Base-by-base conservation (phyloP, 306 rosid species). In the Gillenia trifoliata region DNA sequence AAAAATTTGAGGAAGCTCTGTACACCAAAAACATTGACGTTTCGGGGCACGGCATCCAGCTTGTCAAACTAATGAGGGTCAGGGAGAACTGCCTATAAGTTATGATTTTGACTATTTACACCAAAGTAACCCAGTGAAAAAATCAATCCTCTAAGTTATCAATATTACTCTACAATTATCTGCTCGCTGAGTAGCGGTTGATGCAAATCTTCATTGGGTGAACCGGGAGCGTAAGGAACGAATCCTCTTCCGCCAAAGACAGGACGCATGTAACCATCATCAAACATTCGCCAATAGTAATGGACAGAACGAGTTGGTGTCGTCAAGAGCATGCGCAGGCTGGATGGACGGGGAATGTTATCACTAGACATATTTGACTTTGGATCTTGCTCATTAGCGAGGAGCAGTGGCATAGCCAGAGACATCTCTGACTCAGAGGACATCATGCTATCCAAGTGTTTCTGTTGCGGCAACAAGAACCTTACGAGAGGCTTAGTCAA, bases 161-260 rank as follows among this genome's bases (percentile, higher is more conserved):
- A 70, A 2, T 25, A 57, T 26, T 33, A 61, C 60, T 41, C 31
- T 7, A 61, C n/a, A 20, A 61, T 20, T 23, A 2, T 34, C 45
- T 60, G 60, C 40, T 29, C 60, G 3, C 59, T n/a, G 45, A 41
- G 68, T 26, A 59, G 11, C 54, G 47, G 15, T 73, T 79, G 72
- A n/a, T 60, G 78, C 30, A 63, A 38, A 49, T 31, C 31, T 22
- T 82, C 81, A 3, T 17, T 41, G 0, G 73, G 75, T 29, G 86
- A 80, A 74, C 28, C 20, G 11, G 77, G 79, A 70, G 8, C 1
- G 17, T 30, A 25, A 3, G 79, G 84, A 43, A 68, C 85, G 36
- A 83, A 84, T n/a, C 89, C 87, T 64, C 90, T 83, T 20, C 91
- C 88, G 5, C 90, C 91, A 62, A 89, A 89, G n/a, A 86, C 75